Evolutionary conservation across 805 yeast species (phyloP), one percentile per base, ranked within the genome.

Genomic region (Millerozyma miso): DNA sequence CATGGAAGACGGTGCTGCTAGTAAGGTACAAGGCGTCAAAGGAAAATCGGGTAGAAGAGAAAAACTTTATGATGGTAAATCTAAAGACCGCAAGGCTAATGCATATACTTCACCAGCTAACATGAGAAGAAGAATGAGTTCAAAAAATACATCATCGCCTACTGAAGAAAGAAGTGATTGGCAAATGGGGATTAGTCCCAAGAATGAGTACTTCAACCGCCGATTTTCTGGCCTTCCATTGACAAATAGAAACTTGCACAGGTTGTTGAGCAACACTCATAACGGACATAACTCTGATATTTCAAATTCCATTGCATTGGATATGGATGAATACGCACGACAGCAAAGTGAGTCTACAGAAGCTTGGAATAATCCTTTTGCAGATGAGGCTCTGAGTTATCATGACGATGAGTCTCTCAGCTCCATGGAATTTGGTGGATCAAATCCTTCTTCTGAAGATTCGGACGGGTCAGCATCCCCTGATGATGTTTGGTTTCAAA

Each of bases 401-500:
- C 42, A 41, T 16, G 58, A 59, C 23, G 17, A 33, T 26, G 46
- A 37, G 13, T 52, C 59, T 7, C 34, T 56, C 31, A 60, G 60
- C 41, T 59, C 66, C 45, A 54, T 63, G 41, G 73, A 67, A 45
- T 72, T 71, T 51, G 76, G 76, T 12, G 71, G 60, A 13, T 81
- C 86, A n/a, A 80, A 81, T 52, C 88, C 88, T 4, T 69, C 80
- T 3, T 74, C 83, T 17, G 75, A 85, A 38, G 71, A 85, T 45
- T 67, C 79, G 33, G 73, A 82, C 31, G 80, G 77, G 41, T 77
- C 80, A 33, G 82, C 95, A 0, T 86, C 96, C 1, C 65, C 91
- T 45, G 90, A 85, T 58, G 99, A 91, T 63, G 99, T 91, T 19
- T 91, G 97, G 56, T 80, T 88, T 60, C 96, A 96, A 0, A 71